These are phyloP conservation scores for Phytomonas sp. DNA, from an alignment of 208 protist species.

Conservation along the genomic window DNA sequence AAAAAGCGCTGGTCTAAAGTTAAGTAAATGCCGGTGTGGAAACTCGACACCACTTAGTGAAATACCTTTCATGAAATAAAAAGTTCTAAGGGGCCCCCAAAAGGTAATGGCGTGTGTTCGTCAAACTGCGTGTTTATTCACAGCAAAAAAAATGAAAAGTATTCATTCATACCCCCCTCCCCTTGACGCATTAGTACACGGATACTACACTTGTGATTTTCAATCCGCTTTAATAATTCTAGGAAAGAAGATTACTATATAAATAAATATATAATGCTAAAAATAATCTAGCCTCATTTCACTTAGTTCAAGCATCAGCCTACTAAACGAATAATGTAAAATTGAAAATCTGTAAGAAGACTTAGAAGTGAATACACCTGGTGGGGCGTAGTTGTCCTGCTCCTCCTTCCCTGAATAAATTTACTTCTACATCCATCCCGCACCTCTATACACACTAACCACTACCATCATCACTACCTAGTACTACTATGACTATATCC, in stretches of 20 bases:
- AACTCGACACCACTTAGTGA: not conserved
- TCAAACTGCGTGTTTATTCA: slow-evolving; percentile 4
- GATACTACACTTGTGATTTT: not conserved
- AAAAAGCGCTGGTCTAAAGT: not conserved
- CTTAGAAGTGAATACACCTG: not conserved
- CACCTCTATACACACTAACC: not conserved
- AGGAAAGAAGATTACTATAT: slow-evolving; percentile 5
- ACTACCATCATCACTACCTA: not conserved
- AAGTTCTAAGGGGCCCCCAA: not conserved
- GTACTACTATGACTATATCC: not conserved
- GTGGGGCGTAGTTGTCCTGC: not conserved
- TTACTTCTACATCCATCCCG: not conserved
- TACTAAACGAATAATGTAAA: not conserved
- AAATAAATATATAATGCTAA: not conserved
- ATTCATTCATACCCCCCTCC: not conserved
- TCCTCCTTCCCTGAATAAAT: not conserved
- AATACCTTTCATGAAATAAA: not conserved
- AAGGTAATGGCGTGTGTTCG: slow-evolving; percentile 7
- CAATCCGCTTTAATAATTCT: not conserved
- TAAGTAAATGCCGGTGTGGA: not conserved
- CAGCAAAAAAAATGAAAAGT: not conserved
- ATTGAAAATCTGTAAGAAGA: not conserved
- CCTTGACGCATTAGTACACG: not conserved
- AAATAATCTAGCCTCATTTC: not conserved
- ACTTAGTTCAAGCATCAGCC: not conserved